Evolutionary conservation across 106 monocot species (phyloP).

Genomic region (Dendrobium catenatum): DNA sequence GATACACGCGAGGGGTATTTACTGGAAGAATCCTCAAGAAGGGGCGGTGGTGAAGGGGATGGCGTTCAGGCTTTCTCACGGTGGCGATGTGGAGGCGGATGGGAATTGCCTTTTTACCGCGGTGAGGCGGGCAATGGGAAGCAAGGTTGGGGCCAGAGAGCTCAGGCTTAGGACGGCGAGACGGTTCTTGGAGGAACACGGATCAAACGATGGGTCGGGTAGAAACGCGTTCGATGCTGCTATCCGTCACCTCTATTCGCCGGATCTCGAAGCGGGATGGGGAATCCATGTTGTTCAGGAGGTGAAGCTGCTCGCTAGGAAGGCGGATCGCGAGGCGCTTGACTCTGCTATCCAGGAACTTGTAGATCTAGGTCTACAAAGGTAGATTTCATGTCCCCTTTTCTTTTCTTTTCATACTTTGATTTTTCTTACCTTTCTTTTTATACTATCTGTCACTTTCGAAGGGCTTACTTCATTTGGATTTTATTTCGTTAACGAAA

Average conservation of each 20-base stretch:
- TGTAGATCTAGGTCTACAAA: conserved; percentile 66
- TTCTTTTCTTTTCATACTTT: background rate
- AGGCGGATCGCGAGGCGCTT: conserved; percentile 34
- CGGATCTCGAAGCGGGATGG: conserved; percentile 58
- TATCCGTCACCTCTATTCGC: conserved; percentile 46
- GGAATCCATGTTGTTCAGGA: conserved; percentile 68
- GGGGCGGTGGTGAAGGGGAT: background rate
- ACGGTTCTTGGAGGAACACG: conserved; percentile 49
- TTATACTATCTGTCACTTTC: background rate
- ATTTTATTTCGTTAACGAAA: background rate
- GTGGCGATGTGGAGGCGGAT: conserved; percentile 50
- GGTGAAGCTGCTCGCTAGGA: conserved; percentile 51
- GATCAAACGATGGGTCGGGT: conserved; percentile 5
- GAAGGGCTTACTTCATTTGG: too few relatives aligned
- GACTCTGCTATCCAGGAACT: conserved; percentile 35
- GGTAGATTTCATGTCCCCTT: conserved; percentile 27
- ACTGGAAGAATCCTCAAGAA: conserved; percentile 21
- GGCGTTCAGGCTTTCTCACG: conserved; percentile 20
- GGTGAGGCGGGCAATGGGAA: conserved; percentile 33
- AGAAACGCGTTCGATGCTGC: conserved; percentile 21
- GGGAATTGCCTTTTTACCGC: conserved; percentile 67
- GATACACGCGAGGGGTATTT: conserved; percentile 13
- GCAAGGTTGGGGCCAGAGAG: conserved; percentile 28
- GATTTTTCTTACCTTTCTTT: background rate
- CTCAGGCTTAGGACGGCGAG: conserved; percentile 31